phyloP scores from a whole-genome alignment of 192 early-diverging fungal genomes.

The Rhizophlyctis rosea region DNA sequence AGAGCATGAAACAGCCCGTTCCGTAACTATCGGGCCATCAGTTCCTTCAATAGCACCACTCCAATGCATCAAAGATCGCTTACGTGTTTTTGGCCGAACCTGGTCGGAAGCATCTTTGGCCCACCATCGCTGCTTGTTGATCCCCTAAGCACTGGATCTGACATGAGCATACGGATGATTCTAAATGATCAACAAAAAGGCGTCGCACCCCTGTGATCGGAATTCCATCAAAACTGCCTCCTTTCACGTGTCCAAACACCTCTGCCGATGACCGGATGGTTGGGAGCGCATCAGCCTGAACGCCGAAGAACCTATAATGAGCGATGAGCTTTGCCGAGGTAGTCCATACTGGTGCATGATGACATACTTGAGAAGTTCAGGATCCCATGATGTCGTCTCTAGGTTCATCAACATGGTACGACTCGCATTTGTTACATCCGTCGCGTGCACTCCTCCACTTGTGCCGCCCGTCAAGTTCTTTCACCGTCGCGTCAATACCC shows the following conservation, averaged over 20 bases:
- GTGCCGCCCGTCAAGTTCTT: slow-evolving; percentile 84
- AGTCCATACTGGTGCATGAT: background rate
- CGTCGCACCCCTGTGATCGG: slow-evolving; percentile 69
- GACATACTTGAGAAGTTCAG: slow-evolving; percentile 26
- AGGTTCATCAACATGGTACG: slow-evolving; percentile 96
- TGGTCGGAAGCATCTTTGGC: slow-evolving; percentile 84
- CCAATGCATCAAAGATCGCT: no score
- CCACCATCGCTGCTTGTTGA: slow-evolving; percentile 92
- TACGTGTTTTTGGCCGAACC: slow-evolving; percentile 93
- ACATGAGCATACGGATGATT: background rate
- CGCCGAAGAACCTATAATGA: slow-evolving; percentile 78
- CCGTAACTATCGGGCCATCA: no score
- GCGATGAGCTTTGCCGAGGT: slow-evolving; percentile 24
- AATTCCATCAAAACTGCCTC: slow-evolving; percentile 63
- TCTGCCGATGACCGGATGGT: slow-evolving; percentile 80
- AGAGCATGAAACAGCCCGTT: slow-evolving; percentile 95
- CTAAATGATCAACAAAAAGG: background rate
- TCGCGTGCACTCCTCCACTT: slow-evolving; percentile 70
- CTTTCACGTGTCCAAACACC: slow-evolving; percentile 58
- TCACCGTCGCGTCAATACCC: slow-evolving; percentile 22
- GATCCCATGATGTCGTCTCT: slow-evolving; percentile 74
- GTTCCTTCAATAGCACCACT: background rate
- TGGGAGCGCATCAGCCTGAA: slow-evolving; percentile 64
- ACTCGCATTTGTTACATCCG: slow-evolving; percentile 91
- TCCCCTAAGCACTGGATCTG: slow-evolving; percentile 71